A percentile compares a stretch with the other conserved stretches of the same genome.
Evolutionary conservation across 768 basidiomycete species (phyloP).

Genomic region (Pulveroboletus sp.): DNA sequence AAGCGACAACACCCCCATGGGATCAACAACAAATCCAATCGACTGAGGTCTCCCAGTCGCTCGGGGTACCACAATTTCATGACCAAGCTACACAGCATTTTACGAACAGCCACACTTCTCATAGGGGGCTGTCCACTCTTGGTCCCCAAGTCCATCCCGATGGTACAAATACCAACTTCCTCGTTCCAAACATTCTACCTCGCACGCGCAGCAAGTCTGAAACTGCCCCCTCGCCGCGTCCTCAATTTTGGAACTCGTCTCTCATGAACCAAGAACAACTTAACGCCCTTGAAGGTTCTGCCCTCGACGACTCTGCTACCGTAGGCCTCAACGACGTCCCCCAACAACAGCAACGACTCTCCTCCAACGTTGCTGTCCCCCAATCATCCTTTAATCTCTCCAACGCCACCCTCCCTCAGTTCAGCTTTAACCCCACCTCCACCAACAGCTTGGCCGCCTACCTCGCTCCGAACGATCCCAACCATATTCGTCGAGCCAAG

Average conservation of each 20-base stretch:
- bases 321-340: slow-evolving; percentile 28
- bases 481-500: slow-evolving; percentile 44
- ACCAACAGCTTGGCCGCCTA: slow-evolving; percentile 38
- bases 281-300: slow-evolving; percentile 32
- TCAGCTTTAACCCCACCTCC: slow-evolving; percentile 31
- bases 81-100: slow-evolving; percentile 30
- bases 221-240: slow-evolving; percentile 44
- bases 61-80: slow-evolving; percentile 27
- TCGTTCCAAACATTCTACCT: slow-evolving; percentile 35
- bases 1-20: slow-evolving; percentile 31
- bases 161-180: slow-evolving; percentile 35
- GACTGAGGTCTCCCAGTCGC: slow-evolving; percentile 27
- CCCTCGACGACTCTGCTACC: slow-evolving; percentile 36
- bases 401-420: slow-evolving; percentile 26
- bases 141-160: slow-evolving; percentile 30
- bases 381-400: slow-evolving; percentile 28
- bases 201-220: slow-evolving; percentile 60
- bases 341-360: slow-evolving; percentile 24
- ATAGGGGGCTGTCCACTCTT: slow-evolving; percentile 34
- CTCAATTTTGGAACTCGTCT: slow-evolving; percentile 46
- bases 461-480: slow-evolving; percentile 29
- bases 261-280: slow-evolving; percentile 36
- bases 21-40: slow-evolving; percentile 35
- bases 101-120: slow-evolving; percentile 33
- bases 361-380: slow-evolving; percentile 19